Evolutionary conservation across 148 eudicot species (phyloP), one percentile per base, ranked within the genome.

Genomic region (Dysphania ambrosioides): DNA sequence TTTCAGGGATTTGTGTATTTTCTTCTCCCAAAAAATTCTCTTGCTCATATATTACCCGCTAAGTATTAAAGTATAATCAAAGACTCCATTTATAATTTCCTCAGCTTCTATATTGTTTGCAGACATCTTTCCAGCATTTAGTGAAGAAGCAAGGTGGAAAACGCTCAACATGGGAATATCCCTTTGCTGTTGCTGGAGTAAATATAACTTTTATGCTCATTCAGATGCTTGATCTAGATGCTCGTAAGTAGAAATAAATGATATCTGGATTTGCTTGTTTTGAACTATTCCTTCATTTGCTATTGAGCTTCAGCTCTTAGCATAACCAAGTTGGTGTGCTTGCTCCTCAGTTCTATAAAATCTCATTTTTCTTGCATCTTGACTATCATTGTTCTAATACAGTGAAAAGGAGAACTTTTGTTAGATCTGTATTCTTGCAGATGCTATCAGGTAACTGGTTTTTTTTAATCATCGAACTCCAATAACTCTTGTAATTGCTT

Each of bases 111-210:
- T 27, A n/a, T 68, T 32, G 2, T 26, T 69, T 72, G 80, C 87
- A 93, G 97, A 85, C 81, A 51, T 90, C 93, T 29, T 93, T 90
- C 77, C 96, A 90, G 80, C 69, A 58, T 64, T 81, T 93, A 62
- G 74, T 90, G 49, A 85, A 78, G 31, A 93, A 88, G 80, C 85
- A 87, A 84, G 87, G 81, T 51, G 93, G 93, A 64, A 84, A 90
- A 68, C 75, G 93, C 34, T 85, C 97, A 49, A 75, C 82, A 8
- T 93, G 97, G 97, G 97, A 90, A 70, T 93, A 90, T 80, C 97
- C 97, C 58, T 93, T 93, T 83, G 97, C 96, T 76, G 97, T 85
- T 80, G 97, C 96, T 63, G 95, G 97, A 78, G 90, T 92, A 73
- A 93, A 93, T 80, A 89, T 90, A 57, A 90, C 97, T 71, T 92